phyloP scores from a whole-genome alignment of 495 filamentous ascomycete genomes.

The Talaromyces proteolyticus region DNA sequence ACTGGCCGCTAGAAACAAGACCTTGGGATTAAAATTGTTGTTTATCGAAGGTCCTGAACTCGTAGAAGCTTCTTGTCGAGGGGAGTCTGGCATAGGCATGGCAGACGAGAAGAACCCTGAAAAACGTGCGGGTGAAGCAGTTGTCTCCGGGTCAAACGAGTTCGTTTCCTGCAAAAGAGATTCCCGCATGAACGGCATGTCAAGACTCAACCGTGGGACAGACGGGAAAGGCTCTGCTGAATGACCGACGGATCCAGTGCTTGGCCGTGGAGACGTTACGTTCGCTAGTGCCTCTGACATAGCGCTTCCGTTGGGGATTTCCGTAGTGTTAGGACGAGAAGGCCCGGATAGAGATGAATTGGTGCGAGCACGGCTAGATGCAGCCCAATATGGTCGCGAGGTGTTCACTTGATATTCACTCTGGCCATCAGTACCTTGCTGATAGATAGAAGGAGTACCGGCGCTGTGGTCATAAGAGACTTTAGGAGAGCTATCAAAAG shows the following conservation, averaged over 20 bases:
- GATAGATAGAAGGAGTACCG: conserved; percentile 28
- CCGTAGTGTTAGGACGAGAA: conserved; percentile 1
- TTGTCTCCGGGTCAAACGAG: conserved; percentile 9
- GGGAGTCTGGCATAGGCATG: conserved; percentile 70
- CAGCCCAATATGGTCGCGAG: conserved; percentile 1
- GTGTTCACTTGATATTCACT: conserved; percentile 10
- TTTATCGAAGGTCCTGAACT: conserved; percentile 16
- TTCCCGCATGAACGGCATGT: conserved; percentile 38
- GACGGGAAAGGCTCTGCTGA: conserved; percentile 29
- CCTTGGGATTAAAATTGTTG: conserved; percentile 33
- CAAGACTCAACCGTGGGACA: conserved; percentile 34
- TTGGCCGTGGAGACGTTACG: conserved; percentile 7
- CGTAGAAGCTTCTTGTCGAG: conserved; percentile 22
- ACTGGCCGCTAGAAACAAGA: conserved; percentile 86
- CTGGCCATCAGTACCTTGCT: conserved; percentile 25
- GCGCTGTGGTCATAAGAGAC: conserved; percentile 44
- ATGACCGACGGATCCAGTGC: conserved; percentile 12
- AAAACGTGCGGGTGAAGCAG: conserved; percentile 29
- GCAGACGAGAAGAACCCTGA: conserved; percentile 81
- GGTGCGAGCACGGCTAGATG: conserved; percentile 1
- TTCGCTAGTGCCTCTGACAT: background rate
- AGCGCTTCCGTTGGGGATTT: conserved; percentile 2
- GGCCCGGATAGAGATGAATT: conserved; percentile 5
- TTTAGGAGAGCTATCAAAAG: conserved; percentile 56
- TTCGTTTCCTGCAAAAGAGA: conserved; percentile 17